Evolutionary conservation across 345 rosid species (phyloP), one percentile per base, ranked within the genome.

Genomic region (Syzygium aromaticum): DNA sequence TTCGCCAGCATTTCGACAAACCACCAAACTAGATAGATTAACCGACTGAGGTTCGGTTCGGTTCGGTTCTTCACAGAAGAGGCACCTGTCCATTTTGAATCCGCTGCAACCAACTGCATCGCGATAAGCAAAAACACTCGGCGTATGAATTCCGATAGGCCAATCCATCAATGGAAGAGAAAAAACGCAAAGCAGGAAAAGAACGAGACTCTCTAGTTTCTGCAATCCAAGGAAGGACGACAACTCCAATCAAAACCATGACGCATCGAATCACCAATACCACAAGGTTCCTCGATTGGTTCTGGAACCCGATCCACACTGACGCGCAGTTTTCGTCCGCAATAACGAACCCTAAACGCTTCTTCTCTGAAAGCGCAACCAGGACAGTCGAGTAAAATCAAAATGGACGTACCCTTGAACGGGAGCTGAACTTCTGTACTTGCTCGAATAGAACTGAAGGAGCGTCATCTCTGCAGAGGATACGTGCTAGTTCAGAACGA

Each of bases 71-170:
- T 19, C 11, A 12, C 33, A 49, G 82, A 67, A 84, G 86, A 67
- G 84, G 21, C 89, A 95, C 99, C 98, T 97, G 98, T 88, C 96
- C 98, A 89, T 91, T 95, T 77, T 91, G 93, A 28, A 97, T 96
- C 88, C 99, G 89, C 93, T 95, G 98, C 93, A 94, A 88, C 98
- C 99, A 97, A 90, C 98, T 95, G 95, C 57, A 87, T 16, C 77
- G 84, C 51, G 46, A 87, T 88, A 30, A 89, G 88, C 40, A 84
- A 43, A 43, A 85, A 14, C 53, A 22, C 51, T 22, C 52, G 46
- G 28, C 46, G 11, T 43, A 43, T 59, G 57, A 38, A 33, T 57
- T 49, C 5, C 86, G 53, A 84, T n/a, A 6, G 23, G 23, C 59
- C 80, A 33, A 73, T 33, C 40, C 80, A 17, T 33, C 19, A 33